Conservation (phyloP, 2,329 filamentous ascomycete genomes). For the Fusarium kyushuense region DNA sequence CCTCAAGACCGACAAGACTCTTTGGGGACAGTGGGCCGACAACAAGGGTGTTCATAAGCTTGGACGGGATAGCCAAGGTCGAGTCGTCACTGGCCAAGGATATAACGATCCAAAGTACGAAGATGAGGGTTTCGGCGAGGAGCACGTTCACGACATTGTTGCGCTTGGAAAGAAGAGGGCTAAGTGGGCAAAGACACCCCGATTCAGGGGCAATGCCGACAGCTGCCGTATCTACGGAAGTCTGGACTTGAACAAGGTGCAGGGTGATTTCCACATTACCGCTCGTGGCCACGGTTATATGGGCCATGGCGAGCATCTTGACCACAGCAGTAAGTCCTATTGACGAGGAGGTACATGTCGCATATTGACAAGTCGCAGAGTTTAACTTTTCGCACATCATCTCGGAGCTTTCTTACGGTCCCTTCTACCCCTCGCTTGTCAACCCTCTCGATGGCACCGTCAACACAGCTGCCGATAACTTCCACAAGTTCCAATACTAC, state of each 20-base stretch:
- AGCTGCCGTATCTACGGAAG: constrained; percentile 92
- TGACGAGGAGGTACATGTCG: not conserved
- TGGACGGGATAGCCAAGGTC: constrained; percentile 66
- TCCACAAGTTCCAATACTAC: constrained; percentile 99
- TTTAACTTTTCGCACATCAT: constrained; percentile 99
- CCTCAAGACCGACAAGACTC: constrained; percentile 80
- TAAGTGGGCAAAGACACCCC: constrained; percentile 82
- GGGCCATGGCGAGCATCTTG: constrained; percentile 80
- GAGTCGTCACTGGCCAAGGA: constrained; percentile 62
- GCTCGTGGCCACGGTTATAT: constrained; percentile 95
- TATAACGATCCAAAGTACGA: constrained; percentile 61
- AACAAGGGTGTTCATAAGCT: constrained; percentile 73
- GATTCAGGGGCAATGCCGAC: constrained; percentile 70
- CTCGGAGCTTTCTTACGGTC: constrained; percentile 94
- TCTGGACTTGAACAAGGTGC: constrained; percentile 93
- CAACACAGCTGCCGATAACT: constrained; percentile 78
- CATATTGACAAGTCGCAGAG: constrained; percentile 60
- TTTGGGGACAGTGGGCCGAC: constrained; percentile 85
- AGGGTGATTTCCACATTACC: constrained; percentile 98
- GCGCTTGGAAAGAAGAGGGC: constrained; percentile 72
- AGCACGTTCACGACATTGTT: constrained; percentile 93
- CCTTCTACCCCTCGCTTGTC: constrained; percentile 92
- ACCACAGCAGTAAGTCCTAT: constrained; percentile 76
- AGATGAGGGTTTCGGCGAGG: constrained; percentile 79
- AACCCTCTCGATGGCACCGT: constrained; percentile 96